Evolutionary conservation across 768 basidiomycete genomes (phyloP).

Genomic region (Boletus rex-veris): DNA sequence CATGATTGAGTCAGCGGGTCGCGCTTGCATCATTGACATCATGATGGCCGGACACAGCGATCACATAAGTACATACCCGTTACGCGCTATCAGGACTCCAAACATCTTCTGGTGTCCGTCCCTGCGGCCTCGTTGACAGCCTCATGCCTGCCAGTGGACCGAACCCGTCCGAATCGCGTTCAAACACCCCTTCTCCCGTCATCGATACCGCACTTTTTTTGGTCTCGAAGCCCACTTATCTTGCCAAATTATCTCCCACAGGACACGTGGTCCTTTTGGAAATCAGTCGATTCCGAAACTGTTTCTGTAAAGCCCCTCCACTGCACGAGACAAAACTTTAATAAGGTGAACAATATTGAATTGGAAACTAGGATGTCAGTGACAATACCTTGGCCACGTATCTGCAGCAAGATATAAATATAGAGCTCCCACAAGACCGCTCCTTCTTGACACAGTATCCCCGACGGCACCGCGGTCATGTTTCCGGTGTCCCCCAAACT

Average conservation of each 20-base stretch:
- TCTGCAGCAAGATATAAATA: neutral
- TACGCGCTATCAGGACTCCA: neutral
- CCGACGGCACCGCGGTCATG: neutral
- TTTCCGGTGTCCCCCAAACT: neutral
- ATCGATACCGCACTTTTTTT: neutral
- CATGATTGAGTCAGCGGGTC: too few relatives aligned
- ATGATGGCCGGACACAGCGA: neutral
- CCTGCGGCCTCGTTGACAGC: conserved; percentile 13
- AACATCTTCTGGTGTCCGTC: conserved; percentile 6
- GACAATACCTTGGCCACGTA: neutral
- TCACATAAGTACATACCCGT: neutral
- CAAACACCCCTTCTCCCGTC: neutral
- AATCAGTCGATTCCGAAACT: neutral
- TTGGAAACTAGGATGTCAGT: neutral
- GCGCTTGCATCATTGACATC: neutral
- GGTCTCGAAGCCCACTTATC: neutral
- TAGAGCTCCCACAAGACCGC: neutral
- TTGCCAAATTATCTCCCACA: neutral
- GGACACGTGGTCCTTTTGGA: conserved; percentile 1
- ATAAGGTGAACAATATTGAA: neutral
- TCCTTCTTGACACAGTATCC: neutral
- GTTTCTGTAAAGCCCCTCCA: neutral
- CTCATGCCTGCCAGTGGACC: conserved; percentile 4
- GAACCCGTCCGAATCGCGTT: neutral
- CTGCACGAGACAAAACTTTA: neutral